Percentiles rank a stretch among this genome's conserved stretches.
These are phyloP conservation scores for Fusarium sp. DNA, from an alignment of 2,329 filamentous ascomycete species.

Conservation along the genomic window DNA sequence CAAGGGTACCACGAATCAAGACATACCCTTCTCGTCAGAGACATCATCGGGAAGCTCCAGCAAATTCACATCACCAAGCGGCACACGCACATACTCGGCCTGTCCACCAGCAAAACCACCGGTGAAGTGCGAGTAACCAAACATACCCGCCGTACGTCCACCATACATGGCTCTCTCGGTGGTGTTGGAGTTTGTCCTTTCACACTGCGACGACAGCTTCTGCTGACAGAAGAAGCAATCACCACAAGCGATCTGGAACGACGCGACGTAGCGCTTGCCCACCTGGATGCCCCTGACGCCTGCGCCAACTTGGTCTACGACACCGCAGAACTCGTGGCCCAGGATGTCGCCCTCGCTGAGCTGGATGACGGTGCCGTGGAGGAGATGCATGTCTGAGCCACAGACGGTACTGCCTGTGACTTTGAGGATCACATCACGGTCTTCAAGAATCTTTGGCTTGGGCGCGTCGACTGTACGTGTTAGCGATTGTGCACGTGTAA, in stretches of 20 bases:
- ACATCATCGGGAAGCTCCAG: slow-evolving; percentile 80
- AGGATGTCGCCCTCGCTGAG: slow-evolving; percentile 72
- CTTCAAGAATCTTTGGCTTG: slow-evolving; percentile 77
- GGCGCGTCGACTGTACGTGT: slow-evolving; percentile 64
- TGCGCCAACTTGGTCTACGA: slow-evolving; percentile 65
- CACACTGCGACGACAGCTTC: slow-evolving; percentile 82
- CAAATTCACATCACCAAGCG: slow-evolving; percentile 81
- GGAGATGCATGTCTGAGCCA: slow-evolving; percentile 67
- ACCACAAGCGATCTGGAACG: slow-evolving; percentile 83
- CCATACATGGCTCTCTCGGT: slow-evolving; percentile 81
- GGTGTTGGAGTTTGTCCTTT: slow-evolving; percentile 79
- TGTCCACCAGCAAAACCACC: slow-evolving; percentile 90
- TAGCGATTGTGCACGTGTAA: neutral
- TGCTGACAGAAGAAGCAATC: slow-evolving; percentile 81
- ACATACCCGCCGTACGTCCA: slow-evolving; percentile 75
- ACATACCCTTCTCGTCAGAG: slow-evolving; percentile 78
- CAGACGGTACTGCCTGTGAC: slow-evolving; percentile 72
- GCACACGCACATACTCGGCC: slow-evolving; percentile 86
- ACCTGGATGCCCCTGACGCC: slow-evolving; percentile 61
- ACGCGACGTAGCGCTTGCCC: slow-evolving; percentile 79
- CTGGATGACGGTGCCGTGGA: slow-evolving; percentile 65
- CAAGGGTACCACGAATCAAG: too few species aligned
- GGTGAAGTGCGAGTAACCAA: slow-evolving; percentile 80
- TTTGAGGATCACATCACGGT: slow-evolving; percentile 80
- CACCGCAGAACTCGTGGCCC: slow-evolving; percentile 68